phyloP scores from a whole-genome alignment of 2,329 filamentous ascomycete species.

The Conoideocrella luteorostrata region DNA sequence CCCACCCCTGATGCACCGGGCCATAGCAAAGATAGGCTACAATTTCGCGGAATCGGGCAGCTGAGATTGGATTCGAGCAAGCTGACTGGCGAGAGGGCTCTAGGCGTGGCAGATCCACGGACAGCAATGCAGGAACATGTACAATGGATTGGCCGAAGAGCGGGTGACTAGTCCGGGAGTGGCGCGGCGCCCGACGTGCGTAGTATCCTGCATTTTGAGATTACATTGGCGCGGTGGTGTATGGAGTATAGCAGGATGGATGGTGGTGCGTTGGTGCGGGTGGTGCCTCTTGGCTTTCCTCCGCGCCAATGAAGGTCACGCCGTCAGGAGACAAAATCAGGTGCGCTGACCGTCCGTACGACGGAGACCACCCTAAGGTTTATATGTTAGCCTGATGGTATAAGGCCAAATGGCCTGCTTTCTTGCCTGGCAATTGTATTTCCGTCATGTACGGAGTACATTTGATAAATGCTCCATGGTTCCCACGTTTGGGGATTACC shows the following conservation, averaged over 20 bases:
- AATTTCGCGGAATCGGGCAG: conserved; percentile 1
- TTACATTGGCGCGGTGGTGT: too few relatives aligned
- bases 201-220: neutral
- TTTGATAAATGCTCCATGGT: too few relatives aligned
- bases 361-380: too few relatives aligned
- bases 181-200: neutral
- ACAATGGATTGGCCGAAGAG: neutral
- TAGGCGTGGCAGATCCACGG: neutral
- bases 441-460: too few relatives aligned
- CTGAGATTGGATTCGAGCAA: neutral
- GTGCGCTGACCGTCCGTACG: neutral
- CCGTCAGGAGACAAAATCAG: conserved; percentile 2
- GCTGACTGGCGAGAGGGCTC: neutral
- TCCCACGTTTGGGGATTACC: too few relatives aligned
- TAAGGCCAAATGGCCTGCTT: too few relatives aligned
- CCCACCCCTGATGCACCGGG: neutral
- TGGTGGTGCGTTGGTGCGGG: too few relatives aligned
- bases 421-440: too few relatives aligned
- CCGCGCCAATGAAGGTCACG: neutral
- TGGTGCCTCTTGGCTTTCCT: neutral
- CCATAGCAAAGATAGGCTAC: neutral
- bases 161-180: neutral
- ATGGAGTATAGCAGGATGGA: too few relatives aligned
- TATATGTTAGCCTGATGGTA: too few relatives aligned
- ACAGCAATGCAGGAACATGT: neutral